Evolutionary conservation across 345 rosid genomes (phyloP).

Genomic region (Durio zibethinus): DNA sequence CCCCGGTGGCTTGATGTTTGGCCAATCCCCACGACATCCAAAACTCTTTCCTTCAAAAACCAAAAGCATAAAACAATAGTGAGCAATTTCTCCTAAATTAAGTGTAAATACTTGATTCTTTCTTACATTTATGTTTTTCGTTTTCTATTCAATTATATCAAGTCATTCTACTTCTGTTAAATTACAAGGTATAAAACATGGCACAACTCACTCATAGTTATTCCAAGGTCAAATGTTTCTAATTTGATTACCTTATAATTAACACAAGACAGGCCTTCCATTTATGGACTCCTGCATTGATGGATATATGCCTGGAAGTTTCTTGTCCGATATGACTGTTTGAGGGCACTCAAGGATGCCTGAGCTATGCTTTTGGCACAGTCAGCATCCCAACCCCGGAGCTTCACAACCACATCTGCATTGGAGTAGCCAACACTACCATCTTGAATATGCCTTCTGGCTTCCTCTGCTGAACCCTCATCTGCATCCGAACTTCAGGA

Average conservation of each 20-base stretch:
- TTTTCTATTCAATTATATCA: background rate
- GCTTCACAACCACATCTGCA: constrained; percentile 84
- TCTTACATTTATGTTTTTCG: background rate
- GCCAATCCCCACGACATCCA: constrained; percentile 88
- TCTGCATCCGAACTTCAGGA: constrained; percentile 32
- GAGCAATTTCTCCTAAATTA: background rate
- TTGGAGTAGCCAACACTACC: constrained; percentile 60
- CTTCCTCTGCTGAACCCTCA: constrained; percentile 78
- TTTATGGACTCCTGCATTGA: background rate
- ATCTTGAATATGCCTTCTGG: constrained; percentile 44
- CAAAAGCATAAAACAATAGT: background rate
- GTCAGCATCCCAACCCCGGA: constrained; percentile 72
- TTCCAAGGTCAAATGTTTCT: background rate
- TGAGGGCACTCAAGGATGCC: constrained; percentile 78
- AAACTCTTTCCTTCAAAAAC: constrained; percentile 61
- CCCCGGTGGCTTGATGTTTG: constrained; percentile 76
- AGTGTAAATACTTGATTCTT: background rate
- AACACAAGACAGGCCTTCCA: background rate
- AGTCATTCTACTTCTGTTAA: background rate
- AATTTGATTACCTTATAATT: background rate
- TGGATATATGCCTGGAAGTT: constrained; percentile 53
- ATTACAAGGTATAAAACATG: background rate
- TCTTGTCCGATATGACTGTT: constrained; percentile 66
- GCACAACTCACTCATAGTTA: background rate
- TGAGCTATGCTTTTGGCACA: constrained; percentile 77